phyloP scores from a whole-genome alignment of 2,329 filamentous ascomycete species.

The Monosporascus ibericus region DNA sequence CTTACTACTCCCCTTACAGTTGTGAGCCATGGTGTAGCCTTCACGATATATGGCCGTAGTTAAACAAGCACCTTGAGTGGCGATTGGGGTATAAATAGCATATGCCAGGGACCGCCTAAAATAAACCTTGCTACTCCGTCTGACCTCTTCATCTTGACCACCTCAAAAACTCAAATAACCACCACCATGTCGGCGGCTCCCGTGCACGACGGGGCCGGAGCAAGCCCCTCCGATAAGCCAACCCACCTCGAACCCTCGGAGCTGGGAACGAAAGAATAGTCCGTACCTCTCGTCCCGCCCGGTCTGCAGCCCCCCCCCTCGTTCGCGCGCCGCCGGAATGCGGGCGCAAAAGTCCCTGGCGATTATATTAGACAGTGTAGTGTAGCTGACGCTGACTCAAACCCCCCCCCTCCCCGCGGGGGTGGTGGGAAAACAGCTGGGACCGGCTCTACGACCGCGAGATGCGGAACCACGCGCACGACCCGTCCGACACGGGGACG shows the following conservation, averaged over 20 bases:
- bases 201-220: background rate
- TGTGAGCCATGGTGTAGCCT: background rate
- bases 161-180: background rate
- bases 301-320: too few relatives aligned
- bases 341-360: too few relatives aligned
- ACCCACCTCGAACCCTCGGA: constrained; percentile 66
- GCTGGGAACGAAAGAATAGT: constrained; percentile 91
- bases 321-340: too few relatives aligned
- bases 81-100: too few relatives aligned
- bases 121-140: too few relatives aligned
- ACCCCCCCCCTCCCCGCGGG: background rate
- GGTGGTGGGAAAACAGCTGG: constrained; percentile 49
- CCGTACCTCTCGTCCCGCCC: constrained; percentile 27
- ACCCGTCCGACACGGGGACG: constrained; percentile 76
- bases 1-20: background rate
- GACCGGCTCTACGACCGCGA: constrained; percentile 68
- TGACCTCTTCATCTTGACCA: background rate
- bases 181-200: background rate
- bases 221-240: constrained; percentile 35
- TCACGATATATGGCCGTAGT: background rate
- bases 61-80: too few relatives aligned
- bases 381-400: constrained; percentile 7
- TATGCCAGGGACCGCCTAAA: too few relatives aligned
- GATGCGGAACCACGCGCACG: constrained; percentile 61
- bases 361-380: too few relatives aligned